Evolutionary conservation across 75 land plant species (phyloP).

Genomic region (Adiantum capillusveneris): DNA sequence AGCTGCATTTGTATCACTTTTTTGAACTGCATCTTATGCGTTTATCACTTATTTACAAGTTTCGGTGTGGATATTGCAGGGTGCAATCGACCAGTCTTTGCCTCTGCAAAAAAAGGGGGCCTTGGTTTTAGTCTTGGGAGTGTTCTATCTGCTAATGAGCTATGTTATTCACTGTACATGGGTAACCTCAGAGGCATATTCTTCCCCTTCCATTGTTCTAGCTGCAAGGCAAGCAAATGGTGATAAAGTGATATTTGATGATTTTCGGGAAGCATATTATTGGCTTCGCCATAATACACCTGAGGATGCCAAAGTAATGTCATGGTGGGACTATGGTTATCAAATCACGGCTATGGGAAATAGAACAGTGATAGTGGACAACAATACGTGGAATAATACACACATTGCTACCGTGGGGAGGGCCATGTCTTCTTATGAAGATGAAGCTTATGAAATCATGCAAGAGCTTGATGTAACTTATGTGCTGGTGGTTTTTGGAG

Average conservation of each 20-base stretch:
- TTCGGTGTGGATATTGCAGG: slow-evolving; percentile 29
- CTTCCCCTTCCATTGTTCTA: slow-evolving; percentile 97
- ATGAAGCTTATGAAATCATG: slow-evolving; percentile 98
- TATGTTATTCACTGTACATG: slow-evolving; percentile 95
- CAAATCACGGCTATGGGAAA: slow-evolving; percentile 99
- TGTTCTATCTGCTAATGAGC: slow-evolving; percentile 70
- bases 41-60: neutral
- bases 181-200: slow-evolving; percentile 99
- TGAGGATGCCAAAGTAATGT: slow-evolving; percentile 95
- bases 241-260: slow-evolving; percentile 97
- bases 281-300: slow-evolving; percentile 99
- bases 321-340: slow-evolving; percentile 99
- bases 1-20: neutral
- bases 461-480: slow-evolving; percentile 87
- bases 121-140: slow-evolving; percentile 61
- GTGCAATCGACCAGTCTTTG: slow-evolving; percentile 54
- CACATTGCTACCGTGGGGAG: slow-evolving; percentile 99
- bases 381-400: slow-evolving; percentile 99
- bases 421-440: slow-evolving; percentile 98
- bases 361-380: slow-evolving; percentile 97
- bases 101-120: slow-evolving; percentile 89
- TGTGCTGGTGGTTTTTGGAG: slow-evolving; percentile 97
- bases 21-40: neutral
- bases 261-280: slow-evolving; percentile 95
- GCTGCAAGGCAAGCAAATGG: slow-evolving; percentile 97